Evolutionary conservation across 2,329 filamentous ascomycete genomes (phyloP), one percentile per base, ranked within the genome.

Genomic region (Trichoderma sp.): DNA sequence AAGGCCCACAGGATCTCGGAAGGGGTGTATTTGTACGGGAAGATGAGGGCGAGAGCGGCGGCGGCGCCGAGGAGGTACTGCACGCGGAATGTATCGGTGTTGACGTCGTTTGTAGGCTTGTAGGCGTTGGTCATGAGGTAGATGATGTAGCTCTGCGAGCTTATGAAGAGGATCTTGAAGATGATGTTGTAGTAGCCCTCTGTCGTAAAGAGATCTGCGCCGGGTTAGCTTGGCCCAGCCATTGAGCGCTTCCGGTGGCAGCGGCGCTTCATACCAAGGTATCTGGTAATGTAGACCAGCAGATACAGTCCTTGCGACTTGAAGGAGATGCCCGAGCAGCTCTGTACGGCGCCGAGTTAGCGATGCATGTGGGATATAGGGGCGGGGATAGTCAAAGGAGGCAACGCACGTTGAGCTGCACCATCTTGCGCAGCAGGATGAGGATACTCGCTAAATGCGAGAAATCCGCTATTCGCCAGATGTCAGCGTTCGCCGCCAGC

Each of bases 51-150:
- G 63, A 98, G 84, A 29, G 94, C 83, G 16, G 90, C 89, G 71
- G 93, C 92, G 67, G 91, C 93, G 56, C 88, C 94, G 33, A 98
- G 87, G 57, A 99, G 87, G 82, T 98, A 99, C 81, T 97, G 92
- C 58, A 98, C 93, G 75, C 94, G 94, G 86, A 99, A 98, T 4
- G 96, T 99, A 79, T 99, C 96, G 79, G 96, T 89, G 78, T 97
- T 97, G 67, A 95, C 93, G 78, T 99, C 96, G 83, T 97, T 95
- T 40, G 96, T 98, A 31, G 96, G 95, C 82, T 96, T 97, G 88
- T 96, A 99, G 76, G 95, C 92, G 75, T 93, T 96, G 72, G 96
- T 91, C 96, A 99, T 99, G 74, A 98, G 89, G 84, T 97, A 98
- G 80, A 99, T 89, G 76, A 94, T 97, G 85, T 99, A 99, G 72